These are phyloP conservation scores for Antrodiella citrinella DNA, from an alignment of 768 basidiomycete genomes.

Conservation along the genomic window DNA sequence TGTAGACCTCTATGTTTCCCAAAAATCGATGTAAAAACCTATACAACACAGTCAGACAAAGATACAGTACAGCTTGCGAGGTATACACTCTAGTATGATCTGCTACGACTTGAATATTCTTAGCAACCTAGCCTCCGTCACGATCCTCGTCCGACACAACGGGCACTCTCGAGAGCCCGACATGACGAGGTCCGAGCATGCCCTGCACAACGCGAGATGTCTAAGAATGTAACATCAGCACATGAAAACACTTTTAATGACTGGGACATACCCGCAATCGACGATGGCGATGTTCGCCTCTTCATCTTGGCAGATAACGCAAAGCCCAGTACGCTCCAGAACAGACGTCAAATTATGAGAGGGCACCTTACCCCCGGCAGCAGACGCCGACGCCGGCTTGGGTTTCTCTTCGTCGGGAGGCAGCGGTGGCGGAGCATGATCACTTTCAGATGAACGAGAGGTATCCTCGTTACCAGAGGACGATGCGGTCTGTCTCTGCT, in stretches of 20 bases:
- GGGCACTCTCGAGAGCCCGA: slow-evolving; percentile 80
- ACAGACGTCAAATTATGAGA: slow-evolving; percentile 30
- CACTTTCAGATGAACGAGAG: background rate
- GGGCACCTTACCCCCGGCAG: slow-evolving; percentile 20
- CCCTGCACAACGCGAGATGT: slow-evolving; percentile 74
- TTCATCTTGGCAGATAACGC: slow-evolving; percentile 90
- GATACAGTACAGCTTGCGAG: no score
- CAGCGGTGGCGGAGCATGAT: background rate
- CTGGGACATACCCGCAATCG: slow-evolving; percentile 75
- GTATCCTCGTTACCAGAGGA: background rate
- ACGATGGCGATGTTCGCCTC: slow-evolving; percentile 91
- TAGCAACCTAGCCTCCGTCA: slow-evolving; percentile 73
- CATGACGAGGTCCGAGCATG: slow-evolving; percentile 76
- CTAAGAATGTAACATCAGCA: slow-evolving; percentile 26
- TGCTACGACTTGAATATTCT: slow-evolving; percentile 57
- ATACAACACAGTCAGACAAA: no score
- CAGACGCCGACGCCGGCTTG: slow-evolving; percentile 18
- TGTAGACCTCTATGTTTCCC: no score
- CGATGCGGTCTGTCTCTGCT: background rate
- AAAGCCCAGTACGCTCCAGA: slow-evolving; percentile 67
- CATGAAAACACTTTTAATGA: background rate
- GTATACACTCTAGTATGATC: no score
- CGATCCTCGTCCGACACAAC: slow-evolving; percentile 80
- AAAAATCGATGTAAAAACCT: no score
- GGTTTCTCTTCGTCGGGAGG: slow-evolving; percentile 7